These are phyloP conservation scores for Colletotrichum destructivum DNA, from an alignment of 2,329 filamentous ascomycete species.

Conservation along the genomic window DNA sequence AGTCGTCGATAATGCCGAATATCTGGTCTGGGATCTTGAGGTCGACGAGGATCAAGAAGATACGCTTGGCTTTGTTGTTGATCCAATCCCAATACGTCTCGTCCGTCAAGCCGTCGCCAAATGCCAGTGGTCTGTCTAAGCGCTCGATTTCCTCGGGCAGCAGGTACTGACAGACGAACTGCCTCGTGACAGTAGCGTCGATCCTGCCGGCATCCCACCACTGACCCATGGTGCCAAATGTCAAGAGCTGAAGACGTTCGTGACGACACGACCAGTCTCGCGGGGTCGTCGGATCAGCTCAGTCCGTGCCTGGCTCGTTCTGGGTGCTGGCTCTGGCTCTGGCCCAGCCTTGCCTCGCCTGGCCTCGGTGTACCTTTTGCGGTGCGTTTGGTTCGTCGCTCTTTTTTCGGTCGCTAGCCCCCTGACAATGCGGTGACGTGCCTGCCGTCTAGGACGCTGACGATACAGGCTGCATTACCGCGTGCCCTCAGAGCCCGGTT, in stretches of 20 bases:
- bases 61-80: conserved; percentile 74
- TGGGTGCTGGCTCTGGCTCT: conserved; percentile 5
- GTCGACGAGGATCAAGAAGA: conserved; percentile 81
- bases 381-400: conserved; percentile 15
- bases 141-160: conserved; percentile 73
- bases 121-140: conserved; percentile 74
- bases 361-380: conserved; percentile 4
- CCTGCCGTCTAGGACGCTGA: conserved; percentile 35
- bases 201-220: conserved; percentile 84
- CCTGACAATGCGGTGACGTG: conserved; percentile 24
- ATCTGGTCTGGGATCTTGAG: conserved; percentile 81
- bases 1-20: conserved; percentile 81
- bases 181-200: conserved; percentile 77
- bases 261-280: conserved; percentile 16
- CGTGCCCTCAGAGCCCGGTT: conserved; percentile 17
- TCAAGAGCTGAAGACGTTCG: conserved; percentile 2
- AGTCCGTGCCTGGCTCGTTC: conserved; percentile 3
- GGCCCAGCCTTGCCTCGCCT: conserved; percentile 8
- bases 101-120: conserved; percentile 79
- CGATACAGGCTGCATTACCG: conserved; percentile 36
- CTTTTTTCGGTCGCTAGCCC: neutral
- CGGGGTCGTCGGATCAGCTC: conserved; percentile 7
- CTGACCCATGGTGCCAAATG: conserved; percentile 40
- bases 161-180: conserved; percentile 77
- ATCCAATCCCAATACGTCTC: conserved; percentile 87